Base-by-base conservation (phyloP, 225 moss, liverwort and hornwort species). In the Neckera pumila region DNA sequence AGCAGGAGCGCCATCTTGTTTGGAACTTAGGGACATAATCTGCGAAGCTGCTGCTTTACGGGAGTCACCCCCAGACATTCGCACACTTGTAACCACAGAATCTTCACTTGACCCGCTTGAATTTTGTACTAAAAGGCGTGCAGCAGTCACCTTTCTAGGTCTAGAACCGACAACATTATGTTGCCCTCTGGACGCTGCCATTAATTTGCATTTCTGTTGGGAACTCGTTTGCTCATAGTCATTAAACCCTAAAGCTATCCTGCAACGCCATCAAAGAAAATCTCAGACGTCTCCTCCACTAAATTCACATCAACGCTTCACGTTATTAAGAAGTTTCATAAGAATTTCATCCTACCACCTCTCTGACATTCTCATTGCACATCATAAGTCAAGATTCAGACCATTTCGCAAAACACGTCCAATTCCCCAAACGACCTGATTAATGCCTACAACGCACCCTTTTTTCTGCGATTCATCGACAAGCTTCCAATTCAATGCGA, bases 181-280 rank as follows among this genome's bases (percentile, higher is more conserved):
- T 59, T 65, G 79, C 40, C 83, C 42, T 58, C 87, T 89, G 47
- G 57, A 25, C 8, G 25, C 84, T 45, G 57, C 67, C 60, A 53
- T 73, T 30, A 79, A 58, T 89, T 83, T 69, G 79, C 66, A 60
- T 49, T 80, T 86, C 10, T 72, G 85, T 59, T 87, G 72, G 65
- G 16, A 77, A 80, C 43, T 88, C 53, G 70, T 73, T 79, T 80
- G 90, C 54, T 71, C 89, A 15, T 53, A 54, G 79, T 92, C 92
- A 67, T 30, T 89, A 84, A 87, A 82, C 85, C 92, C 90, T 83
- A 87, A 83, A 83, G 79, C 90, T 87, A 82, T 38, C 89, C 92
- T 92, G 92, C 82, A 89, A 90, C 51, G 21, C 38, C 88, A 84
- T 31, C 43, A 58, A 66, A 76, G 43, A 21, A 47, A 70, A 66